Evolutionary conservation across 805 yeast genomes (phyloP), one percentile per base, ranked within the genome.

Genomic region (Candida odintsovae): DNA sequence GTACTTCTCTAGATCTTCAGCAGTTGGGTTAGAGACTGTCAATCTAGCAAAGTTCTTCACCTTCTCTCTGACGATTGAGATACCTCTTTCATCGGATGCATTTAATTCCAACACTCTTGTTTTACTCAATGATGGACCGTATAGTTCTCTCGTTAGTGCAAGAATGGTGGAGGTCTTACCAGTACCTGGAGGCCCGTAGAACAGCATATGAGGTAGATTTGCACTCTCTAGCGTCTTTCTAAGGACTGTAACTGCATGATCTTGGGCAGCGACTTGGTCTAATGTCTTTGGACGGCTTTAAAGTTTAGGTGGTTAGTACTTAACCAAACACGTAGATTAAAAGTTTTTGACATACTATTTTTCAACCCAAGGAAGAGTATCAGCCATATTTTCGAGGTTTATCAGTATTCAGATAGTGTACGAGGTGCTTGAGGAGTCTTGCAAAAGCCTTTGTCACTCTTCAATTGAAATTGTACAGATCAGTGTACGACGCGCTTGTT

Each of bases 131-230:
- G 64, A 65, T 3, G 95, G 95, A 1, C 88, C 96, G 62, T 81
- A 88, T 26, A 88, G 64, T 59, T 87, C 88, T 54, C 77, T 83
- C 3, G 95, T 89, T 54, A 88, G 69, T 3, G 96, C 96, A 46
- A 89, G 68, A 26, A 88, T 83, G 0, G 96, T 89, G 2, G 96
- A 87, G 0, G 96, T 88, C 58, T 88, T 88, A 51, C 96, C 96
- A 0, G 95, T 88, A 18, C 96, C 96, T 41, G 96, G 96, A 1
- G 96, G 96, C 0, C 96, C 96, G 61, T 88, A 89, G 68, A 88
- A 88, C 35, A 88, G 67, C 94, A 88, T 84, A 63, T 88, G 96
- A 3, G 98, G 97, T 46, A 88, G 68, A 62, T 92, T 94, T 25
- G 90, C 85, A 12, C 92, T 78, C 47, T 79, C 73, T 18, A 94